Percentiles rank a stretch among this genome's conserved stretches.
These are phyloP conservation scores for Magnusiomyces sp. DNA, from an alignment of 1,139 yeast genomes.

Conservation along the genomic window DNA sequence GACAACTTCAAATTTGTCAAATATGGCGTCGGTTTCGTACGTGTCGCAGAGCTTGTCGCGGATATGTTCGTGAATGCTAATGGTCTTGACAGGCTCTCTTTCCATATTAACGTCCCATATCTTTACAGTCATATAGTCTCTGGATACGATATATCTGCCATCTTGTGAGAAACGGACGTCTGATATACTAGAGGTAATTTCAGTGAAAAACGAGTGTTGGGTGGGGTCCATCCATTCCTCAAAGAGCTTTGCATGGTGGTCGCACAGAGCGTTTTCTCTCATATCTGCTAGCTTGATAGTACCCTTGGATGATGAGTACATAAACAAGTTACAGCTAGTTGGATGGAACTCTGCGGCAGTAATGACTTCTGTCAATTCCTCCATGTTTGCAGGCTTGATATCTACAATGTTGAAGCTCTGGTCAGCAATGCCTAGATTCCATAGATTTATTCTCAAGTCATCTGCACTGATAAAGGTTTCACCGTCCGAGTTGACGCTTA, in stretches of 20 bases:
- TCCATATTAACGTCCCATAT: slow-evolving; percentile 99
- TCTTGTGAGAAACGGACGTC: slow-evolving; percentile 90
- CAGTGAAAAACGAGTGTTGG: slow-evolving; percentile 92
- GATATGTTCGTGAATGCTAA: slow-evolving; percentile 91
- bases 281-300: slow-evolving; percentile 92
- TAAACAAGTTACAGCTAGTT: slow-evolving; percentile 78
- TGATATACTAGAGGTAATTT: slow-evolving; percentile 87
- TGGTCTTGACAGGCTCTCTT: slow-evolving; percentile 85
- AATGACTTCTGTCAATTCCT: slow-evolving; percentile 95
- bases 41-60: slow-evolving; percentile 93
- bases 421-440: slow-evolving; percentile 93
- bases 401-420: slow-evolving; percentile 94
- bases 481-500: slow-evolving; percentile 89
- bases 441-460: slow-evolving; percentile 88
- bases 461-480: slow-evolving; percentile 93
- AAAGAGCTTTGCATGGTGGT: slow-evolving; percentile 74
- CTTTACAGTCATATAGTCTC: slow-evolving; percentile 96
- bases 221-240: slow-evolving; percentile 93
- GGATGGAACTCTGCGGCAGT: slow-evolving; percentile 99
- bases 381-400: slow-evolving; percentile 97
- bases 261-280: slow-evolving; percentile 94
- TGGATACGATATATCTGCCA: slow-evolving; percentile 88
- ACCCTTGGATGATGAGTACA: slow-evolving; percentile 96
- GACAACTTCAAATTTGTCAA: slow-evolving; percentile 95
- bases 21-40: slow-evolving; percentile 95